Percentiles rank a stretch among this genome's conserved stretches.
These are phyloP conservation scores for Pseudopediastrum boryanum DNA, from an alignment of 139 green algal genomes.

Conservation along the genomic window DNA sequence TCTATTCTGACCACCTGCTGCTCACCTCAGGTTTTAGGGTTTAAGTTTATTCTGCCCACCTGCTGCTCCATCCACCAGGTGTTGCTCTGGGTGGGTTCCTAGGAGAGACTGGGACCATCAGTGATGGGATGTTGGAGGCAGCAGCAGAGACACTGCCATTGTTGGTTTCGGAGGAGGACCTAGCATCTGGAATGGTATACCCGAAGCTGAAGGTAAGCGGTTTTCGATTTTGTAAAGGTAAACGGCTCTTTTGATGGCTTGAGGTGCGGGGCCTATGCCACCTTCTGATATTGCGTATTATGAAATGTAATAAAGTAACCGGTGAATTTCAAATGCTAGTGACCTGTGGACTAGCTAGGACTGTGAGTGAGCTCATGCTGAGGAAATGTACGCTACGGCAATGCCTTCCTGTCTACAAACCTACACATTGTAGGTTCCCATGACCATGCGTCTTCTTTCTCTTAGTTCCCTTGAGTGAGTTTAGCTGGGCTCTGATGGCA, in stretches of 20 bases:
- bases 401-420: no score
- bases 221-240: not conserved
- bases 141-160: conserved; percentile 75
- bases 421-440: no score
- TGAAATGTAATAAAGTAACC: no score
- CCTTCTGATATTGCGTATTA: not conserved
- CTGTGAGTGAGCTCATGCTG: not conserved
- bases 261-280: not conserved
- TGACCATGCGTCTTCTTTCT: no score
- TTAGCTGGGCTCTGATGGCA: not conserved
- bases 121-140: conserved; percentile 70
- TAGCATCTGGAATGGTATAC: conserved; percentile 55
- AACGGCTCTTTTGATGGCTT: not conserved
- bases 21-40: not conserved
- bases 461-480: not conserved
- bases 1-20: no score
- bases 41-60: no score
- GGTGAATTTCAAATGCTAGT: not conserved
- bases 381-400: no score
- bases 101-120: conserved; percentile 54
- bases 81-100: conserved; percentile 71
- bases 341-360: not conserved
- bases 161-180: conserved; percentile 64
- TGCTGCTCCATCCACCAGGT: no score
- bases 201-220: conserved; percentile 31